A percentile compares a stretch with the other conserved stretches of the same genome.
phyloP scores from a whole-genome alignment of 140 eudicot genomes.

The Ambrosia hybrid region DNA sequence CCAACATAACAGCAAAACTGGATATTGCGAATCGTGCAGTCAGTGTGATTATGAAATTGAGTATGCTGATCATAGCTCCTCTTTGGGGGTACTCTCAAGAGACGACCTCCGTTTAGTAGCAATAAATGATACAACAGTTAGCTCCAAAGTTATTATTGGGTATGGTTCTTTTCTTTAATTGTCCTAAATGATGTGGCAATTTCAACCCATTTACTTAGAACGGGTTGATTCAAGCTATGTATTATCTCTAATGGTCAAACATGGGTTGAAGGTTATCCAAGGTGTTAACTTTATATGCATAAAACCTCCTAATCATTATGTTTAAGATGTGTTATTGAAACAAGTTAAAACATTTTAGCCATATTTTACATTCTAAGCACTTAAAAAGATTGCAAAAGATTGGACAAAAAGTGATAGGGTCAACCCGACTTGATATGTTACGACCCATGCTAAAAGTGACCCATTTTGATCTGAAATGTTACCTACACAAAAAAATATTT shows the following conservation, averaged over 20 bases:
- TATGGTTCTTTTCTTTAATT: too few relatives aligned
- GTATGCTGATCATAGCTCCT: constrained; percentile 77
- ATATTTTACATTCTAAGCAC: not conserved
- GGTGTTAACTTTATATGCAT: too few relatives aligned
- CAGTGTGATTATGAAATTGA: constrained; percentile 81
- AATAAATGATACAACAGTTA: constrained; percentile 45
- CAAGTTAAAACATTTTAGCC: too few relatives aligned
- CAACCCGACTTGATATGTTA: too few relatives aligned
- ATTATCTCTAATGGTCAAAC: not conserved
- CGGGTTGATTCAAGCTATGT: not conserved
- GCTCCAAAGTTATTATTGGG: constrained; percentile 46
- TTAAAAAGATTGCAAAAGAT: not conserved
- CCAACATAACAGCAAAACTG: not conserved
- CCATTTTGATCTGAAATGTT: too few relatives aligned
- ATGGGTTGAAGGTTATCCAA: too few relatives aligned
- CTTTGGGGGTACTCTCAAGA: constrained; percentile 70
- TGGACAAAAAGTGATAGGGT: too few relatives aligned
- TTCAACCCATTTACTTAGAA: too few relatives aligned
- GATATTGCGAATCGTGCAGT: constrained; percentile 43
- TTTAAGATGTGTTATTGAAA: too few relatives aligned
- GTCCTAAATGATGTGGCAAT: too few relatives aligned
- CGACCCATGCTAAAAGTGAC: too few relatives aligned
- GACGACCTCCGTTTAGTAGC: constrained; percentile 46
- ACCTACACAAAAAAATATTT: not conserved
- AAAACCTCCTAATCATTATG: too few relatives aligned